phyloP scores from a whole-genome alignment of 192 early-diverging fungal genomes.

The Backusella parvicylindrica region DNA sequence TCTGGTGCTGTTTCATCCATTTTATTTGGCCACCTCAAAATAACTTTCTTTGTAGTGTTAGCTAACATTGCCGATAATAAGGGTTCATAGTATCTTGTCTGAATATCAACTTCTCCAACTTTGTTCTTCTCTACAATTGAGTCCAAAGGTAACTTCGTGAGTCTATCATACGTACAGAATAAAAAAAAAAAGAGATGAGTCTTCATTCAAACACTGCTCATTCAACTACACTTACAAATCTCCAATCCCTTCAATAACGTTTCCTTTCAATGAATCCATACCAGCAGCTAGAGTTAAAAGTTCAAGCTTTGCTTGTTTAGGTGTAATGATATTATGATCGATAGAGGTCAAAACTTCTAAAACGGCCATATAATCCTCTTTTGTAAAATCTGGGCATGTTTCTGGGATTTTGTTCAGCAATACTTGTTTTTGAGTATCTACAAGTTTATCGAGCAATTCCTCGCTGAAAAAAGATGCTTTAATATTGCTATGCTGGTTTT shows the following conservation, averaged over 20 bases:
- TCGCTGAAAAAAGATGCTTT: not conserved
- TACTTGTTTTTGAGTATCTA: not conserved
- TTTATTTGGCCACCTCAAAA: constrained; percentile 11
- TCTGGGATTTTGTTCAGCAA: not conserved
- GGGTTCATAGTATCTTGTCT: constrained; percentile 8
- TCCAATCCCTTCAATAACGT: constrained; percentile 8
- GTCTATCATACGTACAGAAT: constrained; percentile 10
- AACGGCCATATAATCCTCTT: not conserved
- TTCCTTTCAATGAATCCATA: not conserved
- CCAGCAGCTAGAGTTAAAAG: not conserved
- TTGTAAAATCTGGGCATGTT: not conserved
- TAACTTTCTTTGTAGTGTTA: not conserved
- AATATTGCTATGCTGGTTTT: not conserved
- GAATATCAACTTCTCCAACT: constrained; percentile 4
- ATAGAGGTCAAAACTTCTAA: not conserved
- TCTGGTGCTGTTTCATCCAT: not conserved
- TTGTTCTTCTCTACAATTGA: constrained; percentile 4
- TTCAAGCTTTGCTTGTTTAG: constrained; percentile 2
- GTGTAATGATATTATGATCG: not conserved
- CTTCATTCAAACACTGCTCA: constrained; percentile 13
- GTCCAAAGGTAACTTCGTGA: constrained; percentile 5
- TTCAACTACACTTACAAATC: constrained; percentile 9
- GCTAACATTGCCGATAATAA: not conserved
- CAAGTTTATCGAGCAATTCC: not conserved
- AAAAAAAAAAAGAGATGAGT: not conserved